phyloP scores from a whole-genome alignment of 164 flowering plant species.

The Kalanchoe fedtschenkoi region DNA sequence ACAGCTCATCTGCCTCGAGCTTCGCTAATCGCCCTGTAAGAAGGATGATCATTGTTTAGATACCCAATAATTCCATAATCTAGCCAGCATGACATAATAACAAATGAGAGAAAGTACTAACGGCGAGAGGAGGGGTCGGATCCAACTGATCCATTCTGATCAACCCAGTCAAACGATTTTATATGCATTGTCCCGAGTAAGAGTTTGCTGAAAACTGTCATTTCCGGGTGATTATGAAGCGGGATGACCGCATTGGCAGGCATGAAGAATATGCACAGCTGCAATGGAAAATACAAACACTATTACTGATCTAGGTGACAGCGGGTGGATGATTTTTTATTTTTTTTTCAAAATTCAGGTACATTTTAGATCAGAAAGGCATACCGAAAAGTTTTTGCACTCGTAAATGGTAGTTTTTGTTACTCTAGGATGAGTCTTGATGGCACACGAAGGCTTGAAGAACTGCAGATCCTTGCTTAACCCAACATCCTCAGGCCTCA shows the following conservation, averaged over 20 bases:
- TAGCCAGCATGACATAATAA: neutral
- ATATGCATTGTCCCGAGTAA: constrained; percentile 76
- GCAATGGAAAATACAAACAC: constrained; percentile 15
- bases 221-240: constrained; percentile 87
- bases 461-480: constrained; percentile 39
- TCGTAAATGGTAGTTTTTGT: constrained; percentile 51
- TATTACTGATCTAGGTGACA: neutral
- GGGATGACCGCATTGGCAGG: constrained; percentile 70
- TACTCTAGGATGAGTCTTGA: constrained; percentile 32
- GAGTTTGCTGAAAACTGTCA: constrained; percentile 91
- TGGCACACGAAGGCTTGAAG: constrained; percentile 24
- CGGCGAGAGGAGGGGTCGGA: constrained; percentile 19
- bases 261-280: constrained; percentile 68
- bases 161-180: constrained; percentile 72
- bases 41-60: neutral
- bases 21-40: constrained; percentile 59
- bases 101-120: constrained; percentile 16
- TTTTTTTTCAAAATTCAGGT: neutral
- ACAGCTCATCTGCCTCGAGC: constrained; percentile 35
- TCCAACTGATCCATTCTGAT: constrained; percentile 15
- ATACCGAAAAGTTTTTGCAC: constrained; percentile 63
- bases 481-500: constrained; percentile 76
- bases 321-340: neutral
- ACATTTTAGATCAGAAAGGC: constrained; percentile 9
- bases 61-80: neutral